Evolutionary conservation across 2,329 filamentous ascomycete species (phyloP).

Genomic region (Neofusicoccum cordaticola): DNA sequence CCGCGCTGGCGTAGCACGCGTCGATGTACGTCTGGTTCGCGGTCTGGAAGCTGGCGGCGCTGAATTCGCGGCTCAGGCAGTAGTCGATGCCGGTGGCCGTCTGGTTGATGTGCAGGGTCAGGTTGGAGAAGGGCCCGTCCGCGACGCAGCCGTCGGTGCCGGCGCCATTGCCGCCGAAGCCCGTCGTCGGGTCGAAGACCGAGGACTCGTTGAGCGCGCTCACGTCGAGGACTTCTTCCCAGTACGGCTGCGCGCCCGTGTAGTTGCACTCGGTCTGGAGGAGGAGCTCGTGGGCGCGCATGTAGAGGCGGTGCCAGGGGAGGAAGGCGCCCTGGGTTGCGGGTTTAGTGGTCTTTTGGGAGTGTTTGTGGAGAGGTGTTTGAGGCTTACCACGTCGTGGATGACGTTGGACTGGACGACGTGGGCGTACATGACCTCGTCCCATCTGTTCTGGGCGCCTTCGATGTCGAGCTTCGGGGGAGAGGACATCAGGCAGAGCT

Average conservation of each 20-base stretch:
- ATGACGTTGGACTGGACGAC: slow-evolving; percentile 2
- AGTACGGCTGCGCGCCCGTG: slow-evolving; percentile 40
- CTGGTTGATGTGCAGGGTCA: slow-evolving; percentile 32
- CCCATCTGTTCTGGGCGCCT: slow-evolving; percentile 9
- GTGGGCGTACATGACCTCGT: slow-evolving; percentile 14
- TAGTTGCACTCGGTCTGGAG: slow-evolving; percentile 48
- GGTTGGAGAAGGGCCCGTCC: slow-evolving; percentile 36
- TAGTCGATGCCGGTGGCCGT: slow-evolving; percentile 19
- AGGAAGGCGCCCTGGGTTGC: slow-evolving; percentile 30
- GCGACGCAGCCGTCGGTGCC: slow-evolving; percentile 28
- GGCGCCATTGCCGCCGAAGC: slow-evolving; percentile 18
- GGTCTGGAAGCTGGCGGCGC: background rate
- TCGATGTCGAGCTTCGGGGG: slow-evolving; percentile 3
- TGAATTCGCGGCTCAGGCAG: slow-evolving; percentile 12
- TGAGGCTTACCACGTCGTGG: background rate
- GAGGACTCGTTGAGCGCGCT: background rate
- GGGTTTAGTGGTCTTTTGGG: background rate
- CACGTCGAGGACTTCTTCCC: slow-evolving; percentile 13
- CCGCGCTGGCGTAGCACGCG: background rate
- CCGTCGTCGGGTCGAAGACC: slow-evolving; percentile 17
- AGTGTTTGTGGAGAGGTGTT: background rate
- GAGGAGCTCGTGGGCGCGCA: slow-evolving; percentile 43
- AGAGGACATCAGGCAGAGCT: slow-evolving; percentile 15
- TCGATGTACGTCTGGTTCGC: slow-evolving; percentile 7
- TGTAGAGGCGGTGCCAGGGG: slow-evolving; percentile 46